Evolutionary conservation across 2,329 filamentous ascomycete species (phyloP).

Genomic region (Botryosphaeria agaves): DNA sequence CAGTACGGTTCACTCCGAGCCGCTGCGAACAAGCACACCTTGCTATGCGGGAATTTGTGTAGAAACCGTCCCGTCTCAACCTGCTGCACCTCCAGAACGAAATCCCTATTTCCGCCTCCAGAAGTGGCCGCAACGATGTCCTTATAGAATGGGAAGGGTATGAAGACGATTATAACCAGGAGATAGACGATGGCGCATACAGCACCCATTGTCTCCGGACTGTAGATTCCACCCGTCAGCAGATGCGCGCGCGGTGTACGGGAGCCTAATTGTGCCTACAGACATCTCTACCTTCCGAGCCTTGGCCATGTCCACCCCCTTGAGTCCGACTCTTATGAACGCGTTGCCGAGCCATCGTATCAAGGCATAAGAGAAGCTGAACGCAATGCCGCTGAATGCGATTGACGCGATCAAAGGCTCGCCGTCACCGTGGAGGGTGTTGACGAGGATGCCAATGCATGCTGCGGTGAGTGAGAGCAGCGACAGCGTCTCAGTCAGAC

Average conservation of each 20-base stretch:
- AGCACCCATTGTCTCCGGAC: conserved; percentile 90
- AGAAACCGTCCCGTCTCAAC: conserved; percentile 71
- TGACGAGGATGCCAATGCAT: conserved; percentile 56
- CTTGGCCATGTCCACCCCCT: conserved; percentile 79
- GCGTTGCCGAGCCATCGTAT: conserved; percentile 86
- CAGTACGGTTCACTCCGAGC: neutral
- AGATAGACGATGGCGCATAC: conserved; percentile 88
- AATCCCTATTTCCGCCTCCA: conserved; percentile 79
- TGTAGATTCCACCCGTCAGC: conserved; percentile 12
- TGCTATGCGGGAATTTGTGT: conserved; percentile 86
- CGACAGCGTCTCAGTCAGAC: conserved; percentile 35
- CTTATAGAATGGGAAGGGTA: conserved; percentile 95
- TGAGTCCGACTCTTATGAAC: conserved; percentile 77
- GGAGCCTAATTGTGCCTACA: conserved; percentile 12
- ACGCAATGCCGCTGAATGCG: conserved; percentile 72
- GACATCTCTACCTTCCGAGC: conserved; percentile 56
- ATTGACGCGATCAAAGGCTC: conserved; percentile 79
- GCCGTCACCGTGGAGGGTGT: conserved; percentile 70
- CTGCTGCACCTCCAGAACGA: conserved; percentile 55
- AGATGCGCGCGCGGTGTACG: conserved; percentile 4
- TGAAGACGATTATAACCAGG: conserved; percentile 74
- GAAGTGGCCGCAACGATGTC: conserved; percentile 92
- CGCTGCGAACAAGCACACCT: conserved; percentile 35
- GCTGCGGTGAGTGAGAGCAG: conserved; percentile 47
- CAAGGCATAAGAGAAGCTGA: conserved; percentile 64